Conservation (phyloP, 179 eudicot species). For the Beta corolliflora region DNA sequence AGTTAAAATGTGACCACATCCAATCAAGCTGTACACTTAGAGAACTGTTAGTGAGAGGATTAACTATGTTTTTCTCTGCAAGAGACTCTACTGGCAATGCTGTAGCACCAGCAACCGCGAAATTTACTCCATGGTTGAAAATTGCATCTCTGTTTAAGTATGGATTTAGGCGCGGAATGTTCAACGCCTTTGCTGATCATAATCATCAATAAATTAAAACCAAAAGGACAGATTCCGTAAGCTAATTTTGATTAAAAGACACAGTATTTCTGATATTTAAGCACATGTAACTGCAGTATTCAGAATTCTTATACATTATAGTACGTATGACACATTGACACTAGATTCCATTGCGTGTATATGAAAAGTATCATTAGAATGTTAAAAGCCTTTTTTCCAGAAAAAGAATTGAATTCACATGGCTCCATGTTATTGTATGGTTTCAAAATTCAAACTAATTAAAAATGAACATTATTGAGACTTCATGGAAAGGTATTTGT, state of each 20-base stretch:
- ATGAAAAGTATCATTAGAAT: neutral
- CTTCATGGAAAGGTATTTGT: neutral
- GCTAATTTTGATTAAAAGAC: neutral
- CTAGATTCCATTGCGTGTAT: neutral
- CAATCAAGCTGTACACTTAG: constrained; percentile 44
- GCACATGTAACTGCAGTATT: neutral
- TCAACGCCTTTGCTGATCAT: constrained; percentile 32
- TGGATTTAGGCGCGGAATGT: constrained; percentile 36
- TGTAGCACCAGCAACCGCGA: constrained; percentile 53
- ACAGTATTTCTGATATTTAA: neutral
- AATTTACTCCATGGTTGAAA: constrained; percentile 39
- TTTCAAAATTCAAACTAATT: neutral
- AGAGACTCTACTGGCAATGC: constrained; percentile 30
- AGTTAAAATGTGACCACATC: constrained; percentile 39
- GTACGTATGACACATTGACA: neutral
- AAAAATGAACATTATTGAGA: neutral
- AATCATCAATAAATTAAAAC: neutral
- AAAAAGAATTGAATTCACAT: neutral
- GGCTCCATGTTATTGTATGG: neutral
- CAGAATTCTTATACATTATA: neutral
- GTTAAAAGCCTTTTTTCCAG: neutral
- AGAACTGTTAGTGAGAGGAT: constrained; percentile 32
- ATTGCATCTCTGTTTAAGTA: constrained; percentile 28
- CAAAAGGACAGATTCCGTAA: neutral
- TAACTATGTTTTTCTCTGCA: constrained; percentile 20